Conservation (phyloP, 148 eudicot genomes). For the Fallopia convolvulus region DNA sequence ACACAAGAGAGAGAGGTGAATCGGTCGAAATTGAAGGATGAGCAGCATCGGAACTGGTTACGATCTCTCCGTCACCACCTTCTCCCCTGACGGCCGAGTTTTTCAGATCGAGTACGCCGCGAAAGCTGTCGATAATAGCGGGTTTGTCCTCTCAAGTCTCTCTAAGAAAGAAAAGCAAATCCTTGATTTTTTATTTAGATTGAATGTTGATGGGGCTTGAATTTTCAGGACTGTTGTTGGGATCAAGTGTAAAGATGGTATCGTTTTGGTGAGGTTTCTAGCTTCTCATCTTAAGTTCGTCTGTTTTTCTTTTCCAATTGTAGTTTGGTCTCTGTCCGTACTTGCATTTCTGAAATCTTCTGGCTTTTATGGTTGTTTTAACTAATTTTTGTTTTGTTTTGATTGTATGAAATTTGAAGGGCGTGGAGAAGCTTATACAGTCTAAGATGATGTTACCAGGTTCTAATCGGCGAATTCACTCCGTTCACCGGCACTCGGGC, state of each 20-base stretch:
- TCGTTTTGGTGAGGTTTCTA: conserved; percentile 48
- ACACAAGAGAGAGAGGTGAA: background rate
- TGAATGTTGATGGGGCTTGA: background rate
- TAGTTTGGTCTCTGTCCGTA: background rate
- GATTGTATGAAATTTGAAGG: conserved; percentile 26
- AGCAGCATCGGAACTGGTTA: conserved; percentile 42
- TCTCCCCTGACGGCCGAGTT: conserved; percentile 39
- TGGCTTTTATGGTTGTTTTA: background rate
- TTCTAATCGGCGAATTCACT: conserved; percentile 80
- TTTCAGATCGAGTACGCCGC: conserved; percentile 42
- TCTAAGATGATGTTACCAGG: conserved; percentile 98
- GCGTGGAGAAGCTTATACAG: conserved; percentile 85
- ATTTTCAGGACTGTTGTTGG: conserved; percentile 57
- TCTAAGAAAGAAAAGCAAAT: background rate
- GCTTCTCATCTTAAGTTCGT: background rate
- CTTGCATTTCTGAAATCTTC: background rate
- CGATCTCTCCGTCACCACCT: conserved; percentile 40
- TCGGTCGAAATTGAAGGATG: conserved; percentile 18
- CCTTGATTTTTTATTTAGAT: background rate
- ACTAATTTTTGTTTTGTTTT: background rate
- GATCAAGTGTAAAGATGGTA: conserved; percentile 78
- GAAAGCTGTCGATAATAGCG: conserved; percentile 37
- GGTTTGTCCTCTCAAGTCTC: conserved; percentile 13
- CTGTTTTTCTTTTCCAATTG: background rate
- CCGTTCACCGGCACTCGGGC: conserved; percentile 89